Evolutionary conservation across 73 alveolate species (phyloP), one percentile per base, ranked within the genome.

Genomic region (Breviolum minutum): DNA sequence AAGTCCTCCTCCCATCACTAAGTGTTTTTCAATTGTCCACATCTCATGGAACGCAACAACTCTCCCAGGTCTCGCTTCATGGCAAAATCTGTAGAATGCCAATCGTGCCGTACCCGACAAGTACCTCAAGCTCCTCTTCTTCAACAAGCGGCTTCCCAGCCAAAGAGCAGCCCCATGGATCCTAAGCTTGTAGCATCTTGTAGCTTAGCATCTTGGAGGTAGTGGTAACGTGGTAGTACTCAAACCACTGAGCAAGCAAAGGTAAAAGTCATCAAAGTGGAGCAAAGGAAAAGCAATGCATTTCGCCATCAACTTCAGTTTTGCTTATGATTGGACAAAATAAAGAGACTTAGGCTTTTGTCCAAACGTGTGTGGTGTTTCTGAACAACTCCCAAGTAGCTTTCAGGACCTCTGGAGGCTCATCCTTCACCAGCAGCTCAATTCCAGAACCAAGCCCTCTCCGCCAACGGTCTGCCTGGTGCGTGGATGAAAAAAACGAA

Each of bases 91-190:
- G 54, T 0, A 40, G 3, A 40, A 40, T 40, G 54, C 54, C 54
- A 40, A 40, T n/a, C n/a, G n/a, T n/a, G n/a, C 54, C 54, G 54
- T 40, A 40, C 54, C 54, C 54, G 54, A 40, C 54, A 40, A 40
- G 54, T 40, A 40, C 54, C 54, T 40, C 77, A 14, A 2, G 17
- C 77, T 68, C 77, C 77, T 68, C 88, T 54, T 48, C 70, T 48
- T 48, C 70, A 7, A 68, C 29, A 8, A 19, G 54, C 54, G 14
- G 90, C 97, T 90, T 90, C 48, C 97, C 97, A 48, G 97, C 97
- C 88, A 90, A 48, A 11, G 97, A 82, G 30, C 97, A 90, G 87
- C 97, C 97, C 97, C 97, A 90, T 5, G 97, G 97, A 73, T 90
- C 97, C 97, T 90, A 26, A 48, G 96, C 74, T 8, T 24, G 54